phyloP scores from a whole-genome alignment of 225 moss, liverwort and hornwort species.

The Lunularia cruciata region DNA sequence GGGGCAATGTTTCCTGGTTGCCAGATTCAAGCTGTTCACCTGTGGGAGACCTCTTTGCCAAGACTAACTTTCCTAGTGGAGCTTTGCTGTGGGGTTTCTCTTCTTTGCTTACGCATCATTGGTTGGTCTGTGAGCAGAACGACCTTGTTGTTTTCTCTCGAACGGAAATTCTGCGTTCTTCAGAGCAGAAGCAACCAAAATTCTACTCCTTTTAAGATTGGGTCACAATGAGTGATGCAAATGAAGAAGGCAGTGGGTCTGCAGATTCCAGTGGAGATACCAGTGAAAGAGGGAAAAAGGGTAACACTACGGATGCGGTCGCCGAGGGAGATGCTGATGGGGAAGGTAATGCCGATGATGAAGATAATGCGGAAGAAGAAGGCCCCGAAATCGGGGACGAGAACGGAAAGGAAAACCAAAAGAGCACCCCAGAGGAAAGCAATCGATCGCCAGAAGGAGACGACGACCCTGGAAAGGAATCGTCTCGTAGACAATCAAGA shows the following conservation, averaged over 20 bases:
- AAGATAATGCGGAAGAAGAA: neutral
- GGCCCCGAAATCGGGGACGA: neutral
- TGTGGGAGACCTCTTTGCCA: no score
- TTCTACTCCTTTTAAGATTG: neutral
- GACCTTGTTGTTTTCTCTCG: no score
- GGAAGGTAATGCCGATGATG: neutral
- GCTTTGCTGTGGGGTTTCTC: no score
- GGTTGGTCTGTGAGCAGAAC: no score
- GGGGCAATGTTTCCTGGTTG: no score
- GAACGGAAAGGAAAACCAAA: neutral
- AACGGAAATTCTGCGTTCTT: no score
- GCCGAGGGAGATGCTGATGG: neutral
- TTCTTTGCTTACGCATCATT: no score
- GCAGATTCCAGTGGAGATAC: constrained; percentile 8
- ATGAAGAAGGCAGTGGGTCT: constrained; percentile 11
- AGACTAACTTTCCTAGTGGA: no score
- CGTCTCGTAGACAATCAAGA: neutral
- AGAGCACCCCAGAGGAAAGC: constrained; percentile 9
- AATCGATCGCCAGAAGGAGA: neutral
- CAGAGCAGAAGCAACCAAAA: no score
- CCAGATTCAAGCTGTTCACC: no score
- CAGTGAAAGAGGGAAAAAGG: constrained; percentile 1
- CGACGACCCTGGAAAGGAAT: neutral
- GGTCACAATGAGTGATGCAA: constrained; percentile 23
- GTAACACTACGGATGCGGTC: no score